Base-by-base conservation (phyloP, 305 asterid genomes). In the Galium porrigens region DNA sequence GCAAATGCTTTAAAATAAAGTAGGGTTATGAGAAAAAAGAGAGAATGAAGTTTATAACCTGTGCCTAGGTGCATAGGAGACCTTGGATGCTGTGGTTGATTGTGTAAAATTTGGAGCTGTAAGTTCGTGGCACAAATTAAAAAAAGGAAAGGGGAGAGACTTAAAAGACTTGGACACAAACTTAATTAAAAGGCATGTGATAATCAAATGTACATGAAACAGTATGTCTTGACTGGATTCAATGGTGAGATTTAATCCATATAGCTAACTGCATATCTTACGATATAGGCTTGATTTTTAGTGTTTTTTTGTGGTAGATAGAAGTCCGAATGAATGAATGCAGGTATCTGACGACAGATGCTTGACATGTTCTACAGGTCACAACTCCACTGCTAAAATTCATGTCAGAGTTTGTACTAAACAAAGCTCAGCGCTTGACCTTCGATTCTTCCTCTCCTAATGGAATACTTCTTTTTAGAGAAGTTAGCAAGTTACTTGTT, bases 381-480 rank as follows among this genome's bases (percentile, higher is more conserved):
- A 92, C 96, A 52, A 89, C 96, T 30, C 96, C 98, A 42, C 71
- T 89, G 79, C 82, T 92, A 73, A 92, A 92, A 73, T 92, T 92
- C 81, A 76, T 92, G 86, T 88, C 95, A 4, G 98, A 92, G 83
- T 85, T 92, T 57, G 98, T 92, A 72, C 74, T 84, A 75, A 92
- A 92, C 83, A 92, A 92, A 81, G 85, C 94, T 66, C 94, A 85
- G 63, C 95, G 98, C 17, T 79, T 92, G 84, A 89, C 89, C 63
- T 92, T 92, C 77, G 98, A 92, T 78, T 85, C 82, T 49, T 92
- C 98, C 66, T 92, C 98, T 67, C 95, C 98, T 54, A 89, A 89
- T 73, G 98, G 96, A 70, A 92, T 92, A 74, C 95, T 92, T 68
- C 96, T 92, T 60, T 92, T 92, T 78, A 76, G 95, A 82, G 98